These are phyloP conservation scores for Royoungia palumana DNA, from an alignment of 768 basidiomycete species.

Conservation along the genomic window DNA sequence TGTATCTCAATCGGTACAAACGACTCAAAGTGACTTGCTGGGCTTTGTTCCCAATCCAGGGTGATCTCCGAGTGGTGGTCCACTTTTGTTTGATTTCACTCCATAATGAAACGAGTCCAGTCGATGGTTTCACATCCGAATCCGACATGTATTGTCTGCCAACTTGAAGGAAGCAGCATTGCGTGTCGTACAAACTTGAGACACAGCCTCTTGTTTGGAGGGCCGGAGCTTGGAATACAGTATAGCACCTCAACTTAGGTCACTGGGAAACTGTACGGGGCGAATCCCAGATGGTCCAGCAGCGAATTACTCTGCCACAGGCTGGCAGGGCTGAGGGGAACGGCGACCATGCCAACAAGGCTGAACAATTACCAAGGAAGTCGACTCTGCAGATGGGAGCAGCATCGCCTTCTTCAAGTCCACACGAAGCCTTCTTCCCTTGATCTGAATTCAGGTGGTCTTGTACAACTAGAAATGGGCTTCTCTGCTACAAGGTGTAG, in stretches of 20 bases:
- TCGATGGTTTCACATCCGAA: conserved; percentile 2
- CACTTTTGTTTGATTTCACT: too few species aligned
- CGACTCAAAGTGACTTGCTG: neutral
- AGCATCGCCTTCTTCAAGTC: neutral
- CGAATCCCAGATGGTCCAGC: conserved; percentile 18
- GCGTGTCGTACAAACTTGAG: conserved; percentile 2
- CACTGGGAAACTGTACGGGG: conserved; percentile 5
- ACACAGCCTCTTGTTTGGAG: conserved; percentile 8
- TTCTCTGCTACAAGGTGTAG: neutral
- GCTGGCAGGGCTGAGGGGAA: conserved; percentile 17
- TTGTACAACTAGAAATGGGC: conserved; percentile 9
- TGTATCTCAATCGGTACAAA: neutral
- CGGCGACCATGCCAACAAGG: conserved; percentile 21
- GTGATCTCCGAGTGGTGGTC: neutral
- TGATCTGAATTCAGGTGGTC: conserved; percentile 5
- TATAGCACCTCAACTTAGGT: conserved; percentile 1
- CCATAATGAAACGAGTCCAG: conserved; percentile 10
- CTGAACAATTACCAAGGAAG: conserved; percentile 11
- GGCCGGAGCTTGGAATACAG: neutral
- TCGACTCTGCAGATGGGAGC: neutral
- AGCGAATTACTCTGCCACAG: conserved; percentile 13
- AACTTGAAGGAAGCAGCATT: conserved; percentile 8
- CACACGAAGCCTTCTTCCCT: neutral
- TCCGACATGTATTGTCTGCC: conserved; percentile 1
- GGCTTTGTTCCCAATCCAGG: neutral